Evolutionary conservation across 108 stramenopile genomes (phyloP), one percentile per base, ranked within the genome.

Genomic region (Parietichytrium sp.): DNA sequence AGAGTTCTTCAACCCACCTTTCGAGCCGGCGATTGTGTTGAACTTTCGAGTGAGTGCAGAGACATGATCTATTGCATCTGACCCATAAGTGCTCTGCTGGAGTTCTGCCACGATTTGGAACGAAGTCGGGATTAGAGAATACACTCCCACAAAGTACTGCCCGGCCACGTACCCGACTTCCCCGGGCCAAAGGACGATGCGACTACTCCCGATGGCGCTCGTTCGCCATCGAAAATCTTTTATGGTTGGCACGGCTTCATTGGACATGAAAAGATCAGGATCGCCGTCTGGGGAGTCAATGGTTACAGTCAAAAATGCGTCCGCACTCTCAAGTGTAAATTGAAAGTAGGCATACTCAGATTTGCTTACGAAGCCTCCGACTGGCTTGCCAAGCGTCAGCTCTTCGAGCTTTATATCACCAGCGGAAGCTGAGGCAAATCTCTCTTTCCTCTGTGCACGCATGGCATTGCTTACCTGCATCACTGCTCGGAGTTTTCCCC

Each of bases 1-100:
- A n/a, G n/a, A n/a, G n/a, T n/a, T n/a, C n/a, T n/a, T n/a, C n/a
- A n/a, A n/a, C n/a, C n/a, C n/a, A n/a, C n/a, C n/a, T n/a, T n/a
- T n/a, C n/a, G n/a, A n/a, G n/a, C n/a, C n/a, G n/a, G 61, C 61
- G 20, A 72, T 72, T 13, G 45, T 72, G 42, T 72, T 72, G 61
- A 72, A 72, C 20, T 72, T 72, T 16, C 20, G 61, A 6, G 61
- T 72, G 42, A 72, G 61, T 0, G 61, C 33, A 7, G 61, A 7
- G n/a, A 72, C 61, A 20, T 72, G 61, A 25, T 72, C 61, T n/a
- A 72, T 33, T 42, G 36, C 61, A 10, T 72, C 61, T n/a, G 38
- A 72, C 6, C 61, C 61, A 20, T 72, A 72, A 2, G 10, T 20
- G 12, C 12, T 33, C 10, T 72, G 36, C 61, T 72, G 61, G n/a